A percentile compares a stretch with the other conserved stretches of the same genome.
phyloP scores from a whole-genome alignment of 192 early-diverging fungal species.

The Pecoramyces ruminantium region DNA sequence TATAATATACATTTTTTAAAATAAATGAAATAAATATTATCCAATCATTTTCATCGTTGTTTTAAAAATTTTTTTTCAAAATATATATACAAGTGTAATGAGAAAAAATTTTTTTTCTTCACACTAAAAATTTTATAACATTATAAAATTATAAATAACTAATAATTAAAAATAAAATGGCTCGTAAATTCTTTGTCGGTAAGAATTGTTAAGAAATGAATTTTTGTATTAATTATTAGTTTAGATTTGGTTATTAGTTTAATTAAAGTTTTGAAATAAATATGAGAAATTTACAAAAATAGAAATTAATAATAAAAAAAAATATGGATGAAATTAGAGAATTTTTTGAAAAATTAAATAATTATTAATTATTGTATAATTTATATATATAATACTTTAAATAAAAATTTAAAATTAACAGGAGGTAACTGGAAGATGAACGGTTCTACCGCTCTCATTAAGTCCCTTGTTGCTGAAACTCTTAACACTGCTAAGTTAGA shows the following conservation, averaged over 20 bases:
- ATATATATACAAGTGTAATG: background rate
- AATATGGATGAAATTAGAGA: too few relatives aligned
- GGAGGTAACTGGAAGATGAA: conserved; percentile 88
- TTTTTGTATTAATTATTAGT: background rate
- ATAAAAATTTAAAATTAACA: background rate
- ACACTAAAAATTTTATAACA: background rate
- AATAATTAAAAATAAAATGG: conserved; percentile 13
- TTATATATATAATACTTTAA: too few relatives aligned
- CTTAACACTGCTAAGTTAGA: conserved; percentile 56
- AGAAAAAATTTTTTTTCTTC: background rate
- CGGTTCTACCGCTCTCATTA: conserved; percentile 58
- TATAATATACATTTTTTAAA: background rate
- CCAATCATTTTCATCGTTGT: background rate
- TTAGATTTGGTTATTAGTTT: too few relatives aligned
- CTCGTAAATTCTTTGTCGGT: conserved; percentile 76
- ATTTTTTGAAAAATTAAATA: too few relatives aligned
- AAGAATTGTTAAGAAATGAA: conserved; percentile 10
- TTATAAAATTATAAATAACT: background rate
- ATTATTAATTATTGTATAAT: too few relatives aligned
- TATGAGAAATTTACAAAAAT: background rate
- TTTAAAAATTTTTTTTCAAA: background rate
- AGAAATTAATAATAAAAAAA: too few relatives aligned
- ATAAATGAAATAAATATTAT: background rate
- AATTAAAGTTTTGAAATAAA: background rate
- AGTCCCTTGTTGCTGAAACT: conserved; percentile 43